These are phyloP conservation scores for Lotmaria passim DNA, from an alignment of 208 protist genomes.

Conservation along the genomic window DNA sequence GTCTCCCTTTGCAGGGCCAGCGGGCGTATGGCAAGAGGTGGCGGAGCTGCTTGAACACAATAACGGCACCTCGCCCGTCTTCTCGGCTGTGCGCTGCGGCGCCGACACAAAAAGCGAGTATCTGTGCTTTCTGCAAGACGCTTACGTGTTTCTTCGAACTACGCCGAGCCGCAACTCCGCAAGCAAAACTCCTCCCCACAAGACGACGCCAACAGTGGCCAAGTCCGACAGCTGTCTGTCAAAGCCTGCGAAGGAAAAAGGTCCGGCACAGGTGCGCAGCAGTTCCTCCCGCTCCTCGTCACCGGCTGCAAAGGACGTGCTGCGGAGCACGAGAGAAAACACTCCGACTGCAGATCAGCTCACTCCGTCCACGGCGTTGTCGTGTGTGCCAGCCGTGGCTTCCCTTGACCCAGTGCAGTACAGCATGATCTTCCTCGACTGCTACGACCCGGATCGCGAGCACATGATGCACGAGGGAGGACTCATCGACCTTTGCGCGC, in stretches of 20 bases:
- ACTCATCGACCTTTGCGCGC: constrained; percentile 59
- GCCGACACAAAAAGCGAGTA: constrained; percentile 1
- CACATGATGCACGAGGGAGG: constrained; percentile 72
- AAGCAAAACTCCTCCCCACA: background rate
- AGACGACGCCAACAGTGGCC: too few relatives aligned
- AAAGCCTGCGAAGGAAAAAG: too few relatives aligned
- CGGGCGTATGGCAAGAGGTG: background rate
- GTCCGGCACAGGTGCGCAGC: too few relatives aligned
- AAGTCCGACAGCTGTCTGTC: too few relatives aligned
- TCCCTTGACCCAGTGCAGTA: constrained; percentile 28
- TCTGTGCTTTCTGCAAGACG: constrained; percentile 44
- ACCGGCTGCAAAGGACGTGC: background rate
- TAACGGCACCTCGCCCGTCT: background rate
- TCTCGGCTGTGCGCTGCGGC: background rate
- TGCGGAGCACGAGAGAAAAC: background rate
- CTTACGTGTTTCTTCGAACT: constrained; percentile 43
- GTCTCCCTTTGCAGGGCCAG: too few relatives aligned
- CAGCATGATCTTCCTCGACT: constrained; percentile 82
- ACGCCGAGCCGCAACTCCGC: background rate
- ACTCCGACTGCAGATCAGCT: background rate
- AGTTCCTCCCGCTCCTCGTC: too few relatives aligned
- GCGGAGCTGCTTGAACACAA: background rate
- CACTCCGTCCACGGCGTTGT: background rate
- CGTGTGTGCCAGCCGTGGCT: background rate
- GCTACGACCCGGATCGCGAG: constrained; percentile 78